Base-by-base conservation (phyloP, 768 basidiomycete species). In the Cystobasidium onofrii region DNA sequence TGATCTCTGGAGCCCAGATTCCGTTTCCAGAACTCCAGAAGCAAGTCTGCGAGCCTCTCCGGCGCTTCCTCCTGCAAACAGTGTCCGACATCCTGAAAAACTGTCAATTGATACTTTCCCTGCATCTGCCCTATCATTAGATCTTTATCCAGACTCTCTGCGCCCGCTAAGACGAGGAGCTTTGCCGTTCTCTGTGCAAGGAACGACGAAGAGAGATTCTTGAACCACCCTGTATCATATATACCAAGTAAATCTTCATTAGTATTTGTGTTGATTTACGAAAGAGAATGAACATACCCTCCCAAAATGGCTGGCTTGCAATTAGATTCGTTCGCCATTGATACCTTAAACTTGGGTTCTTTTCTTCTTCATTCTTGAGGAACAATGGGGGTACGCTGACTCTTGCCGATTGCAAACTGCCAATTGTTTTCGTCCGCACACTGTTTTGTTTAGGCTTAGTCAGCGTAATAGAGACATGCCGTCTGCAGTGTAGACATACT, bases 121-220 rank as follows among this genome's bases (percentile, higher is more conserved):
- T 89, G 91, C 92, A 95, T 94, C 79, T 94, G 92, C 0, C 90
- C 96, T 63, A 98, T 92, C 89, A 95, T 96, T 57, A 99, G 85
- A 76, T 91, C 88, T 77, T 87, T 89, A 79, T 99, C 96, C 2
- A 98, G 86, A 20, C 93, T 85, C 77, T 99, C 96, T 20, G 93
- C 88, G 0, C 94, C 95, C 0, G 96, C 96, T 18, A 99, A 84
- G 10, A 98, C 86, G 27, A 99, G 86, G 31, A 99, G 82, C 33
- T 94, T 87, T 0, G 94, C 95, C 0, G 91, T 86, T 17, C 88
- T 86, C 0, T 87, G 86, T 0, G 85, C 81, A 0, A 98, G 84
- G 81, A 99, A 99, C 27, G 85, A 84, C n/a, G 81, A 81, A 1
- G 92, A 94, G 0, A 99, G 84, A 0, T 88, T 88, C 13, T 84